Percentiles rank a stretch among this genome's conserved stretches.
These are phyloP conservation scores for Talaromyces amestolkiae DNA, from an alignment of 2,329 filamentous ascomycete species.

Conservation along the genomic window DNA sequence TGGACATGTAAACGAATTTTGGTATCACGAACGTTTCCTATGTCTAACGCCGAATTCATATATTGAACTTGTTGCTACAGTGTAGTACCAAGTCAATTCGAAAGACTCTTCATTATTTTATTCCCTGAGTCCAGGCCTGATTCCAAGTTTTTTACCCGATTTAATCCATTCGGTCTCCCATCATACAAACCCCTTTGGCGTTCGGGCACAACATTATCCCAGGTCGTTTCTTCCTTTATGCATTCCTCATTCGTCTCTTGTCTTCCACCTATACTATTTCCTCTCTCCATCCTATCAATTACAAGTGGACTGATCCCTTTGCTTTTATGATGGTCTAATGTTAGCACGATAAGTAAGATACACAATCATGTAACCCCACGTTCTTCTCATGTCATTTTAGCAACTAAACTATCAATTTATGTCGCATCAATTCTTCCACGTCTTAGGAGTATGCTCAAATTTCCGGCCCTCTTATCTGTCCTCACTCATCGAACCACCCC, in stretches of 20 bases:
- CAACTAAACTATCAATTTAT: conserved; percentile 32
- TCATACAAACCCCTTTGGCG: conserved; percentile 17
- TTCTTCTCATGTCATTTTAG: conserved; percentile 21
- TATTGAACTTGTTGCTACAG: neutral
- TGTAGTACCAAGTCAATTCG: conserved; percentile 1
- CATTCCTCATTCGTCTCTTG: conserved; percentile 12
- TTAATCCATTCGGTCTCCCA: conserved; percentile 8
- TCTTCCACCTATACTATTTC: conserved; percentile 19
- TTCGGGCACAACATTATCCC: conserved; percentile 18
- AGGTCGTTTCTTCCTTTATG: conserved; percentile 3
- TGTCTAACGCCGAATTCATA: neutral
- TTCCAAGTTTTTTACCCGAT: conserved; percentile 11
- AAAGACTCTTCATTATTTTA: neutral
- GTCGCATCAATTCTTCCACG: conserved; percentile 41
- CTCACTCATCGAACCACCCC: neutral
- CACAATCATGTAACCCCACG: conserved; percentile 47
- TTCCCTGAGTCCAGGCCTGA: neutral
- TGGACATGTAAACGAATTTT: conserved; percentile 63
- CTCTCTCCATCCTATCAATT: conserved; percentile 20
- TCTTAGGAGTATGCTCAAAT: neutral
- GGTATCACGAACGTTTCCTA: neutral
- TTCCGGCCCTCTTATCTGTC: neutral
- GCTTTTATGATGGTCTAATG: conserved; percentile 30
- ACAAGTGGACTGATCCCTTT: conserved; percentile 20
- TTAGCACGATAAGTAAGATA: conserved; percentile 47